phyloP scores from a whole-genome alignment of 1,139 yeast species.

The Tardiomyces digboiensis region DNA sequence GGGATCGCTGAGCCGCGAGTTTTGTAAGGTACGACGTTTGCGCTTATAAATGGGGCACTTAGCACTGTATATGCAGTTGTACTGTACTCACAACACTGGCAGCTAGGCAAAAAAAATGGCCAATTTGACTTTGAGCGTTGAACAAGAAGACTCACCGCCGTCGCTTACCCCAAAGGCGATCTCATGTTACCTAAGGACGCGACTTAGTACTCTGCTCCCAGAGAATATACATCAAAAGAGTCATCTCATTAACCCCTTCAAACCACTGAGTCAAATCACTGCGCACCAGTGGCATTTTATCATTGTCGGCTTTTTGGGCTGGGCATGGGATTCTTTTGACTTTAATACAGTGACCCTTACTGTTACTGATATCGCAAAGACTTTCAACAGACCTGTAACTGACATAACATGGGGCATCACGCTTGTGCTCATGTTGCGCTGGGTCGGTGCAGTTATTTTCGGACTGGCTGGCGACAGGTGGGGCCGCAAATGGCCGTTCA shows the following conservation, averaged over 20 bases:
- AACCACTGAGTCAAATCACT: constrained; percentile 36
- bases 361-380: constrained; percentile 43
- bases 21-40: too few relatives aligned
- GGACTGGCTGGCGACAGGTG: constrained; percentile 56
- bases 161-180: constrained; percentile 19
- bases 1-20: too few relatives aligned
- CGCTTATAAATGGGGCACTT: too few relatives aligned
- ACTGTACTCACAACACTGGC: too few relatives aligned
- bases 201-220: constrained; percentile 36
- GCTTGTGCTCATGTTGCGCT: constrained; percentile 62
- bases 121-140: too few relatives aligned
- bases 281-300: constrained; percentile 52
- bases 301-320: constrained; percentile 50
- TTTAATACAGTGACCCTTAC: constrained; percentile 62
- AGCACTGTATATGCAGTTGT: too few relatives aligned
- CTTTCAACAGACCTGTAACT: constrained; percentile 39
- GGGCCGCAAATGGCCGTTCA: constrained; percentile 63
- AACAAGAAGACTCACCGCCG: background rate
- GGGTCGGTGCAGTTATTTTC: constrained; percentile 61
- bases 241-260: constrained; percentile 39
- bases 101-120: too few relatives aligned
- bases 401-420: constrained; percentile 73
- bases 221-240: constrained; percentile 21
- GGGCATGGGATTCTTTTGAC: constrained; percentile 75
- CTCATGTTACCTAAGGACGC: constrained; percentile 27